Percentiles rank a stretch among this genome's conserved stretches.
Evolutionary conservation across 805 yeast species (phyloP).

Genomic region (Schwanniomyces polymorphus): DNA sequence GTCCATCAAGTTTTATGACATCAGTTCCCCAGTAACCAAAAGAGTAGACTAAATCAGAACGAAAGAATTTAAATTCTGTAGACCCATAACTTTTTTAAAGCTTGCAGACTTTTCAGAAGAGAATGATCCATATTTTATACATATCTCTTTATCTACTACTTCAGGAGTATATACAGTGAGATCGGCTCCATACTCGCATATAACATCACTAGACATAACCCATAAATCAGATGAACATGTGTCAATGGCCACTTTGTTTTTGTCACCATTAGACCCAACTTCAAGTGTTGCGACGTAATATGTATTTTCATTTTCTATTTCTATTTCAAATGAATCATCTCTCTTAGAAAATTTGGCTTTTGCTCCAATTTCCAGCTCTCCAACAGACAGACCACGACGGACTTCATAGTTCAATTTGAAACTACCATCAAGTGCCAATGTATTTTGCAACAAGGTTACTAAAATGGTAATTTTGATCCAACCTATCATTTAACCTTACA

Average conservation of each 20-base stretch:
- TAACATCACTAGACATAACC: conserved; percentile 17
- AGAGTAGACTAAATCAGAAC: conserved; percentile 48
- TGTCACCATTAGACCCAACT: conserved; percentile 18
- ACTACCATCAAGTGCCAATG: not conserved
- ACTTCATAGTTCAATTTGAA: conserved; percentile 18
- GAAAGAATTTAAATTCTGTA: conserved; percentile 33
- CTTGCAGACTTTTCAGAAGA: conserved; percentile 27
- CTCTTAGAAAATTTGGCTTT: conserved; percentile 1
- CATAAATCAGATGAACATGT: conserved; percentile 35
- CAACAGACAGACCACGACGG: conserved; percentile 13
- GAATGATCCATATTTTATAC: conserved; percentile 41
- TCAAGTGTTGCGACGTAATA: conserved; percentile 15
- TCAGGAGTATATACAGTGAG: too few relatives aligned
- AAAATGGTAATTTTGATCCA: not conserved
- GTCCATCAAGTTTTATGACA: conserved; percentile 10
- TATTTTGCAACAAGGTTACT: not conserved
- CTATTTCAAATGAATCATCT: conserved; percentile 8
- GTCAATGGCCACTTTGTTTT: conserved; percentile 26
- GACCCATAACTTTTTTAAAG: conserved; percentile 27
- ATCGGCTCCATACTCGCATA: conserved; percentile 16
- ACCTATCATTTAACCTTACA: not conserved
- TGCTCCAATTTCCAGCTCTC: conserved; percentile 6
- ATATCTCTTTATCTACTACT: too few relatives aligned
- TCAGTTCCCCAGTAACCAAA: conserved; percentile 48
- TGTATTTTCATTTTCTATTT: conserved; percentile 8